A percentile compares a stretch with the other conserved stretches of the same genome.
These are phyloP conservation scores for Fusarium burgessii DNA, from an alignment of 2,329 filamentous ascomycete species.

Conservation along the genomic window DNA sequence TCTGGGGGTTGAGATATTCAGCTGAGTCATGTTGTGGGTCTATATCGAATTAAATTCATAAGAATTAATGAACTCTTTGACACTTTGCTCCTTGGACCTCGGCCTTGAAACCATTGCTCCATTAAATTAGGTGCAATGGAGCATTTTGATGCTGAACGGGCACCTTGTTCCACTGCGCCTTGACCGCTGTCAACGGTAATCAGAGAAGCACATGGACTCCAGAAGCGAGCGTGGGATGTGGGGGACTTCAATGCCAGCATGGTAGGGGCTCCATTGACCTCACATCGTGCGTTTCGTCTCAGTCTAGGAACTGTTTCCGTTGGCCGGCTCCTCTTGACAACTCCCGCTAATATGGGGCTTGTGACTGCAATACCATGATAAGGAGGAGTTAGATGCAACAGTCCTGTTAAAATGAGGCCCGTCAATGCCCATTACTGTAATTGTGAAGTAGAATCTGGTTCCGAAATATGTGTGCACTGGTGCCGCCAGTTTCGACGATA, in stretches of 20 bases:
- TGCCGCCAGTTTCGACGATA: neutral
- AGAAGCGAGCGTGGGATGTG: constrained; percentile 37
- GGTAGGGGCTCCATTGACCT: constrained; percentile 35
- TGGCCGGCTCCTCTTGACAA: constrained; percentile 15
- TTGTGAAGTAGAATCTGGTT: constrained; percentile 5
- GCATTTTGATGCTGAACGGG: neutral
- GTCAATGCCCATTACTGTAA: neutral
- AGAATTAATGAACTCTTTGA: neutral
- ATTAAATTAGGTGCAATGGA: neutral
- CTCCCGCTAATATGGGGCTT: constrained; percentile 20
- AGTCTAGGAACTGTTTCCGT: constrained; percentile 30
- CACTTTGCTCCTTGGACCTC: constrained; percentile 2
- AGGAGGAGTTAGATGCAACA: constrained; percentile 15
- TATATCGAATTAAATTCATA: neutral
- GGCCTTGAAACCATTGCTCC: neutral
- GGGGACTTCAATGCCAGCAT: constrained; percentile 26
- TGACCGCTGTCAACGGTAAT: constrained; percentile 19
- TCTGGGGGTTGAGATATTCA: constrained; percentile 27
- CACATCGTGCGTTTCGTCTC: constrained; percentile 35
- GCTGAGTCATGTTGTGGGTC: constrained; percentile 34
- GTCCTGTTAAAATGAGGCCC: constrained; percentile 18
- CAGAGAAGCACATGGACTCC: constrained; percentile 9
- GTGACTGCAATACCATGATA: constrained; percentile 31
- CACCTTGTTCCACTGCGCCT: constrained; percentile 18
- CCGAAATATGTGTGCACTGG: neutral